Percentiles rank a stretch among this genome's conserved stretches.
Evolutionary conservation across 352 stramenopile species (phyloP).

Genomic region (Globisporangium paddicum): DNA sequence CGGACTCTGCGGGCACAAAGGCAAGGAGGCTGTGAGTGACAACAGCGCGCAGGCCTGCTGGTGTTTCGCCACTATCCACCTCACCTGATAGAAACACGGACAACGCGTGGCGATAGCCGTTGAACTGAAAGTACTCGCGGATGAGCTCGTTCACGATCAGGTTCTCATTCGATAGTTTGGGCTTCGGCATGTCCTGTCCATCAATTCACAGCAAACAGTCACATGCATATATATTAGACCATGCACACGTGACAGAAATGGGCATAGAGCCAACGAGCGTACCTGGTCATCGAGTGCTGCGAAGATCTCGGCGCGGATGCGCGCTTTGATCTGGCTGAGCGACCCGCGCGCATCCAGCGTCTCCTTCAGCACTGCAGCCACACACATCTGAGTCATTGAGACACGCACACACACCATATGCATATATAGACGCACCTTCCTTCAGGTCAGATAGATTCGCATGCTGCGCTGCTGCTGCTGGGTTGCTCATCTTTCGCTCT

Average conservation of each 20-base stretch:
- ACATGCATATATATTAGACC: background rate
- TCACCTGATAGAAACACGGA: slow-evolving; percentile 82
- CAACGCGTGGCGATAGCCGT: slow-evolving; percentile 87
- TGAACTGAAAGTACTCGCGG: slow-evolving; percentile 92
- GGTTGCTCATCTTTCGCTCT: background rate
- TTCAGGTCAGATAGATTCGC: slow-evolving; percentile 59
- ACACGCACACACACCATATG: background rate
- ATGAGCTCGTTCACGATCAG: slow-evolving; percentile 94
- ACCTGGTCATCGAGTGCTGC: slow-evolving; percentile 79
- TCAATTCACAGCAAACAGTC: background rate
- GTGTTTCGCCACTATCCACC: too few relatives aligned
- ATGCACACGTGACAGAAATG: background rate
- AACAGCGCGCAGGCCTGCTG: too few relatives aligned
- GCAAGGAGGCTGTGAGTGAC: too few relatives aligned
- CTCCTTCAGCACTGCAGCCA: slow-evolving; percentile 67
- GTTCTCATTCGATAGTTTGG: slow-evolving; percentile 89
- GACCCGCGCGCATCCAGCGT: slow-evolving; percentile 70
- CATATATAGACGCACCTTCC: slow-evolving; percentile 22
- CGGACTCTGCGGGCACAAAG: slow-evolving; percentile 53
- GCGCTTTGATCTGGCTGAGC: slow-evolving; percentile 79
- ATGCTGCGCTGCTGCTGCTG: slow-evolving; percentile 6
- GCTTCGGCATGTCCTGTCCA: slow-evolving; percentile 42
- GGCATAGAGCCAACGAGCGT: too few relatives aligned
- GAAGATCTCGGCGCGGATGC: slow-evolving; percentile 84
- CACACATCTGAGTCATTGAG: background rate